phyloP scores from a whole-genome alignment of 139 green algal genomes.

The Chlamydomonas applanata region DNA sequence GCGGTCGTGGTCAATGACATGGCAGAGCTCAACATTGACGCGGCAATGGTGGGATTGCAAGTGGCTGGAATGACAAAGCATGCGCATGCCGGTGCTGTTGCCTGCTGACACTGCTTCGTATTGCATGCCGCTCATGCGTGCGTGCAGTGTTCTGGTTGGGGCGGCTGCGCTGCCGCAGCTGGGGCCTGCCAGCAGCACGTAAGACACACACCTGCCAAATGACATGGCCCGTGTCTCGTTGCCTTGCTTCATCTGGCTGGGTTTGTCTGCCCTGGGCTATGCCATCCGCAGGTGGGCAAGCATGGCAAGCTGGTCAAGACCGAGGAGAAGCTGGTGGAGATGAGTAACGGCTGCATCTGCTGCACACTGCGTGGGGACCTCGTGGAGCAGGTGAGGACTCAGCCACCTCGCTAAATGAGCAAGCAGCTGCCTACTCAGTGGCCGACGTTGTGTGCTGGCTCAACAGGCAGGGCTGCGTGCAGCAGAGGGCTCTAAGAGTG shows the following conservation, averaged over 20 bases:
- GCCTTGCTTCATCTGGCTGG: neutral
- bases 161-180: too few relatives aligned
- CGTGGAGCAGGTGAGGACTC: constrained; percentile 60
- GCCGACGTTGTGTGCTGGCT: too few relatives aligned
- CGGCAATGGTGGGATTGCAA: constrained; percentile 57
- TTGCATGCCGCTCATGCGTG: neutral
- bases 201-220: neutral
- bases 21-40: constrained; percentile 85
- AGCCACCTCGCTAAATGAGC: too few relatives aligned
- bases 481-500: too few relatives aligned
- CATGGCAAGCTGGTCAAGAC: constrained; percentile 16
- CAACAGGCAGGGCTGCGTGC: too few relatives aligned
- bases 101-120: neutral
- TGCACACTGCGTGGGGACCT: constrained; percentile 81
- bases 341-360: constrained; percentile 88
- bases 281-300: neutral
- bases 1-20: constrained; percentile 90
- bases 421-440: too few relatives aligned
- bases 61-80: too few relatives aligned
- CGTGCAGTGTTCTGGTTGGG: too few relatives aligned
- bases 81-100: too few relatives aligned
- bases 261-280: too few relatives aligned
- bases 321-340: constrained; percentile 56
- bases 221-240: neutral
- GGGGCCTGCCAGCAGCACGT: neutral